These are phyloP conservation scores for Sugiyamaella valdiviana DNA, from an alignment of 805 yeast genomes.

Conservation along the genomic window DNA sequence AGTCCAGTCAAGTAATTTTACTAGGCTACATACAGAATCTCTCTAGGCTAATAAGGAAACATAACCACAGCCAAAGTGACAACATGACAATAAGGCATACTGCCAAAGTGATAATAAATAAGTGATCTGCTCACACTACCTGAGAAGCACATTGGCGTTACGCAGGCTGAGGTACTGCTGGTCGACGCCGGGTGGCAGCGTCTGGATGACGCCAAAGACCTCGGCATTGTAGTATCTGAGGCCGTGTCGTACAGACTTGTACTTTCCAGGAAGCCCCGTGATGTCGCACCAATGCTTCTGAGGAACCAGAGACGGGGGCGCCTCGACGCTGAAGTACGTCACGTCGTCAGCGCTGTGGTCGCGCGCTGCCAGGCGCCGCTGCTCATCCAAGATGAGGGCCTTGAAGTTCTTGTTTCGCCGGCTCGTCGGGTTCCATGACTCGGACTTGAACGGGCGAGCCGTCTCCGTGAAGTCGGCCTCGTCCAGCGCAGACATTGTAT, in stretches of 20 bases:
- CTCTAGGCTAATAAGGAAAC: no score
- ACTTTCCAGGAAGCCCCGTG: slow-evolving; percentile 77
- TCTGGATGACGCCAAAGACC: slow-evolving; percentile 66
- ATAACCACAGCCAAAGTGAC: no score
- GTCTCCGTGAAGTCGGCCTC: slow-evolving; percentile 25
- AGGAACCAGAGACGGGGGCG: slow-evolving; percentile 85
- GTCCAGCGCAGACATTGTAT: slow-evolving; percentile 6
- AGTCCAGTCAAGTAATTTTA: no score
- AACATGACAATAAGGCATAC: no score
- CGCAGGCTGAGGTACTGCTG: slow-evolving; percentile 85
- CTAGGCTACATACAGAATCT: no score
- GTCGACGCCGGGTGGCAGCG: slow-evolving; percentile 84
- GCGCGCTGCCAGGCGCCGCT: slow-evolving; percentile 48
- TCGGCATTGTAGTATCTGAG: slow-evolving; percentile 78
- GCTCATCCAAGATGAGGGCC: slow-evolving; percentile 73
- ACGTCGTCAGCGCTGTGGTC: slow-evolving; percentile 36
- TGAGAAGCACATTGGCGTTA: slow-evolving; percentile 80
- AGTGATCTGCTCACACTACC: no score
- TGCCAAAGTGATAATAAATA: neutral
- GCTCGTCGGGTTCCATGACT: slow-evolving; percentile 44
- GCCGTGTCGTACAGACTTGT: slow-evolving; percentile 61
- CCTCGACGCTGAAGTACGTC: slow-evolving; percentile 64
- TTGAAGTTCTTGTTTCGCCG: slow-evolving; percentile 67
- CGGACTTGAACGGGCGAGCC: slow-evolving; percentile 47
- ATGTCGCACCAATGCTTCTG: slow-evolving; percentile 83